These are phyloP conservation scores for Jatropha curcas DNA, from an alignment of 345 rosid genomes.

Conservation along the genomic window DNA sequence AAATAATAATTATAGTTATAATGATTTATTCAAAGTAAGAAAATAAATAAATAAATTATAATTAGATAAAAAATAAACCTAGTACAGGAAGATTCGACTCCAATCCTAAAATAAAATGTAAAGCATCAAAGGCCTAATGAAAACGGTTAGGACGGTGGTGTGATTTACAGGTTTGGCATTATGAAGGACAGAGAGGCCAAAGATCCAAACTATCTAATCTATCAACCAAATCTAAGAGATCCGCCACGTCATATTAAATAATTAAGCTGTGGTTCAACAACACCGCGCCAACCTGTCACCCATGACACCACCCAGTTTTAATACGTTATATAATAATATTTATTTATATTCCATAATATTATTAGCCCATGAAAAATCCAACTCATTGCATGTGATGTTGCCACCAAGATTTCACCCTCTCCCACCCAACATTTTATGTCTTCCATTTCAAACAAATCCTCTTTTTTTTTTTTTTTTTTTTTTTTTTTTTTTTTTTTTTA, in stretches of 20 bases:
- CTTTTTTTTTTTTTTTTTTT: neutral
- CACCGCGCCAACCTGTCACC: slow-evolving; percentile 6
- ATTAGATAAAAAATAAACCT: no score
- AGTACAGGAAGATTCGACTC: no score
- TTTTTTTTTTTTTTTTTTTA: no score
- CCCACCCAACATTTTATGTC: neutral
- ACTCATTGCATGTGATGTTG: slow-evolving; percentile 36
- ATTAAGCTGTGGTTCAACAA: slow-evolving; percentile 27
- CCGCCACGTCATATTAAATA: slow-evolving; percentile 29
- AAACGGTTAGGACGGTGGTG: no score
- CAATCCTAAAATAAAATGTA: no score
- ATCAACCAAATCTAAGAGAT: slow-evolving; percentile 29
- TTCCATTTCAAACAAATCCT: no score
- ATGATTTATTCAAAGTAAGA: no score
- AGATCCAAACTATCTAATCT: neutral
- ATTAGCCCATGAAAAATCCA: neutral
- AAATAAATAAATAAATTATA: no score
- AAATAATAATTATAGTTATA: no score
- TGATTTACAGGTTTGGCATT: no score
- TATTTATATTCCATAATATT: neutral
- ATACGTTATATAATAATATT: neutral
- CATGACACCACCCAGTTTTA: neutral
- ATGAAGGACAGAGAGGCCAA: slow-evolving; percentile 4
- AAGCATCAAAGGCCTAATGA: no score
- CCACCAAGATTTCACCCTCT: slow-evolving; percentile 19